Percentiles rank a stretch among this genome's conserved stretches.
Evolutionary conservation across 2,329 filamentous ascomycete genomes (phyloP).

Genomic region (Penicillium brasilianum): DNA sequence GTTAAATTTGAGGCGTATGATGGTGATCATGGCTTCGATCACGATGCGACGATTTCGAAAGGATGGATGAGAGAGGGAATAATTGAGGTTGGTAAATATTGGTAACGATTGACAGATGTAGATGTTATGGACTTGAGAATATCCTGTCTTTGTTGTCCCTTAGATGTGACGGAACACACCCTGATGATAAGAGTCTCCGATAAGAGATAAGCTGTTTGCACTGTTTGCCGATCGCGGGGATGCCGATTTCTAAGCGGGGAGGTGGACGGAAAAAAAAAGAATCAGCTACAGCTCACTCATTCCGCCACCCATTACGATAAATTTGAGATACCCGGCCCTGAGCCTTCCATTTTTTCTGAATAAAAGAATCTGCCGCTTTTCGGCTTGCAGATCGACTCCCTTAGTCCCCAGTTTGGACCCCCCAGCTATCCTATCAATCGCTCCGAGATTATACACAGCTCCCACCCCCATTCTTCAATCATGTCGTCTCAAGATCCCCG

Average conservation of each 20-base stretch:
- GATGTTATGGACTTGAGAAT: neutral
- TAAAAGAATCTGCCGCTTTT: neutral
- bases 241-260: slow-evolving; percentile 35
- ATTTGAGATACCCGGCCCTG: slow-evolving; percentile 3
- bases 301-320: slow-evolving; percentile 11
- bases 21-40: slow-evolving; percentile 10
- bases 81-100: neutral
- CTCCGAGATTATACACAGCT: neutral
- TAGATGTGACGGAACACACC: neutral
- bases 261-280: slow-evolving; percentile 29
- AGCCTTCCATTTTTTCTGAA: neutral
- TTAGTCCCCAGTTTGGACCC: neutral
- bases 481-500: slow-evolving; percentile 45
- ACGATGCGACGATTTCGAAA: neutral
- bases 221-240: slow-evolving; percentile 30
- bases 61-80: slow-evolving; percentile 7
- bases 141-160: neutral
- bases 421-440: neutral
- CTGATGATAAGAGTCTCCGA: neutral
- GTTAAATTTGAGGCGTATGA: slow-evolving; percentile 8
- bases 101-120: neutral
- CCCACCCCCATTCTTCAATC: slow-evolving; percentile 15
- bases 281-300: slow-evolving; percentile 12
- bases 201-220: slow-evolving; percentile 23
- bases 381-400: neutral